A percentile compares a stretch with the other conserved stretches of the same genome.
phyloP scores from a whole-genome alignment of 257 asterid species.

The Nicotiana sylvestris region DNA sequence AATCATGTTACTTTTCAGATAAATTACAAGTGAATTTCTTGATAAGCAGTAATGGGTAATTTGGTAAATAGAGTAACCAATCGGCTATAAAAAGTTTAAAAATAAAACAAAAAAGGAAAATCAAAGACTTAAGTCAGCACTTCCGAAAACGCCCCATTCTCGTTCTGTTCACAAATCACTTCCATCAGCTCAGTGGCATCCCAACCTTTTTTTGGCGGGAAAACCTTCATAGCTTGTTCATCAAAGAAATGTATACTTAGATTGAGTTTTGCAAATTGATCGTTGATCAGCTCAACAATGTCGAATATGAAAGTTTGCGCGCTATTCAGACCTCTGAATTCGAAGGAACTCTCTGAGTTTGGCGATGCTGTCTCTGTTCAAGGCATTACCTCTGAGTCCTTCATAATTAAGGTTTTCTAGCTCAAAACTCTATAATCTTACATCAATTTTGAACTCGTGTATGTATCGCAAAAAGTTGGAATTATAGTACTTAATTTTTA shows the following conservation, averaged over 20 bases:
- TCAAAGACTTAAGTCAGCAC: too few relatives aligned
- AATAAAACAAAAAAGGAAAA: too few relatives aligned
- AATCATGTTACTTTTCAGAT: too few relatives aligned
- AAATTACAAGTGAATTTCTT: too few relatives aligned
- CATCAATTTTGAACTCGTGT: not conserved
- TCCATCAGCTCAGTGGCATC: not conserved
- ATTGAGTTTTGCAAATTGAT: not conserved
- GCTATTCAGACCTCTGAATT: constrained; percentile 69
- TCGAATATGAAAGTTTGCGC: constrained; percentile 65
- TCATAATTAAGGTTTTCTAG: constrained; percentile 49
- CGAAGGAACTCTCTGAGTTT: constrained; percentile 59
- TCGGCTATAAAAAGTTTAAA: too few relatives aligned
- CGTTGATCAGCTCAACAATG: constrained; percentile 29
- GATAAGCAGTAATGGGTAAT: too few relatives aligned
- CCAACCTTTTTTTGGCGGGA: not conserved
- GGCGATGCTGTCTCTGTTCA: constrained; percentile 56
- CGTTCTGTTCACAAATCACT: not conserved
- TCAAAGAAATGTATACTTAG: not conserved
- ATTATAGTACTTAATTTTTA: not conserved
- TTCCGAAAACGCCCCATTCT: not conserved
- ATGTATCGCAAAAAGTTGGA: not conserved
- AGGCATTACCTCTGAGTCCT: constrained; percentile 50
- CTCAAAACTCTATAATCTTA: not conserved
- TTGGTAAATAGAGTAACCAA: too few relatives aligned
- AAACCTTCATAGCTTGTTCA: not conserved